These are phyloP conservation scores for Yarrowia sp. DNA, from an alignment of 805 yeast genomes.

Conservation along the genomic window DNA sequence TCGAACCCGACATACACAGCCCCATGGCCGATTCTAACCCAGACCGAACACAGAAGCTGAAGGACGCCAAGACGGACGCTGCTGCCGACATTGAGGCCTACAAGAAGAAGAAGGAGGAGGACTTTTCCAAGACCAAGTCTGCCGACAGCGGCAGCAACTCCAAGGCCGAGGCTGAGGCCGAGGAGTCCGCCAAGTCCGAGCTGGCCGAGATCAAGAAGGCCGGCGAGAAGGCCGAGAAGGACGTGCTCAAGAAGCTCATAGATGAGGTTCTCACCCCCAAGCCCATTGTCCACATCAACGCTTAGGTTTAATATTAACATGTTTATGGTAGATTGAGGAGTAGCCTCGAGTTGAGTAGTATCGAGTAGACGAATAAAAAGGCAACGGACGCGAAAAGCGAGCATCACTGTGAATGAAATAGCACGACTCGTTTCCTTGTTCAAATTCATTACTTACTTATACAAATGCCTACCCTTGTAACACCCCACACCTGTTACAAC, in stretches of 20 bases:
- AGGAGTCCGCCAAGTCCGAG: constrained; percentile 65
- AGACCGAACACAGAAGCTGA: constrained; percentile 81
- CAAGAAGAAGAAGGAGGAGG: constrained; percentile 78
- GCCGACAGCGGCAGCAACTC: constrained; percentile 72
- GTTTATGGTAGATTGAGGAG: neutral
- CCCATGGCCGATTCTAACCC: constrained; percentile 36
- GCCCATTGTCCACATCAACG: constrained; percentile 82
- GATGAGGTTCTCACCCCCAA: constrained; percentile 76
- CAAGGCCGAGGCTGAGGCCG: constrained; percentile 76
- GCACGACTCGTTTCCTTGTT: too few relatives aligned
- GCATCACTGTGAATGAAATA: too few relatives aligned
- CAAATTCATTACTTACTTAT: too few relatives aligned
- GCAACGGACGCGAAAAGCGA: too few relatives aligned
- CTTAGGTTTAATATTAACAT: constrained; percentile 38
- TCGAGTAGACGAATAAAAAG: neutral
- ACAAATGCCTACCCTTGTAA: too few relatives aligned
- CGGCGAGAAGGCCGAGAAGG: constrained; percentile 58
- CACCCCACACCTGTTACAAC: too few relatives aligned
- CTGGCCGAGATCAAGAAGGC: constrained; percentile 64
- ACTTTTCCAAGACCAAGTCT: constrained; percentile 68
- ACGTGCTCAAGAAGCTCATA: constrained; percentile 72
- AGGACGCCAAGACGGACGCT: constrained; percentile 94
- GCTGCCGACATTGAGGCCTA: constrained; percentile 82
- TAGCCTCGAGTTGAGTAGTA: neutral
- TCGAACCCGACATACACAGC: too few relatives aligned